phyloP scores from a whole-genome alignment of 352 stramenopile species.

The Aphanomyces invadans region DNA sequence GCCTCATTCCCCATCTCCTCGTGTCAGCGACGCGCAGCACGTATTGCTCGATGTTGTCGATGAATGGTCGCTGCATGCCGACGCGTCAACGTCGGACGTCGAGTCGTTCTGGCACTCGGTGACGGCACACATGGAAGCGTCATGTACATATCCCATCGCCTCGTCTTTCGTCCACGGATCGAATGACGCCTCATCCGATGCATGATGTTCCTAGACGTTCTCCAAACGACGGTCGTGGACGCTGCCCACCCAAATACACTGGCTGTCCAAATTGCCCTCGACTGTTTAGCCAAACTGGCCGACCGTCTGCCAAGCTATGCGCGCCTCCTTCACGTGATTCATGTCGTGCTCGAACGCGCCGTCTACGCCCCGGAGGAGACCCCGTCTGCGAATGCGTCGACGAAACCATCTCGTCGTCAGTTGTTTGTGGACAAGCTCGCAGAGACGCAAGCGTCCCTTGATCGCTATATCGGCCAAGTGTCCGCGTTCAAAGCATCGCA shows the following conservation, averaged over 20 bases:
- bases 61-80: constrained; percentile 46
- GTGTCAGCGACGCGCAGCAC: constrained; percentile 30
- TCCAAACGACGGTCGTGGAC: constrained; percentile 43
- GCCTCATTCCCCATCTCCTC: constrained; percentile 17
- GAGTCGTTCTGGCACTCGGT: constrained; percentile 53
- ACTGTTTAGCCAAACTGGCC: constrained; percentile 59
- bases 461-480: background rate
- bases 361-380: constrained; percentile 33
- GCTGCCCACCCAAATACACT: constrained; percentile 38
- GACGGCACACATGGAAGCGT: constrained; percentile 53
- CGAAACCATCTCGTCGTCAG: background rate
- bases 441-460: constrained; percentile 25
- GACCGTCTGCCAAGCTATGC: constrained; percentile 47
- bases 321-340: constrained; percentile 47
- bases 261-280: constrained; percentile 56
- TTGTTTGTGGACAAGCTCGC: constrained; percentile 52
- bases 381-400: background rate
- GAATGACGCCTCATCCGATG: background rate
- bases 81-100: constrained; percentile 37
- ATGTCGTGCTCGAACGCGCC: constrained; percentile 43
- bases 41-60: constrained; percentile 57
- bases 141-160: constrained; percentile 35
- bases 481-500: background rate
- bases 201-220: constrained; percentile 35
- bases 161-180: background rate